Evolutionary conservation across 306 rosid species (phyloP).

Genomic region (Lablab purpureus): DNA sequence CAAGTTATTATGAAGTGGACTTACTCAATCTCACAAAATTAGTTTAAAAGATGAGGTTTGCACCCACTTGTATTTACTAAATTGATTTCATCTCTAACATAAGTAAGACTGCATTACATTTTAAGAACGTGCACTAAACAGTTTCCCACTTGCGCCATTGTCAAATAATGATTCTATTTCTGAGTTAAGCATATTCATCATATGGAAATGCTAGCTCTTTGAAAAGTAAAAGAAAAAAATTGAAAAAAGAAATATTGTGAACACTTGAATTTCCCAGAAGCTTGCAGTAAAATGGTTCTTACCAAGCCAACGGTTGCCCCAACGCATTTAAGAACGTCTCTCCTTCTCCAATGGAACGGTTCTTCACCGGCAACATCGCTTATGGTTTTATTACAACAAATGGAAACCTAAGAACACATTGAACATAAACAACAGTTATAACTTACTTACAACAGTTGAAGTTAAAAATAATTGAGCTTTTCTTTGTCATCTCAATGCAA

Average conservation of each 20-base stretch:
- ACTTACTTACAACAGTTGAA: background rate
- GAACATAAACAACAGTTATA: background rate
- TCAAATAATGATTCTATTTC: background rate
- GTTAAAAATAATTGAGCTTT: slow-evolving; percentile 10
- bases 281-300: slow-evolving; percentile 48
- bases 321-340: slow-evolving; percentile 69
- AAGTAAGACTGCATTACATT: background rate
- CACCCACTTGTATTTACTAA: too few species aligned
- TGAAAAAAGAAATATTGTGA: background rate
- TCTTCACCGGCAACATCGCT: slow-evolving; percentile 49
- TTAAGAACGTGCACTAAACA: background rate
- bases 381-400: slow-evolving; percentile 63
- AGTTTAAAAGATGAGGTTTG: too few species aligned
- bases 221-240: background rate
- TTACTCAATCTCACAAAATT: too few species aligned
- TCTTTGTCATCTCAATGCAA: background rate
- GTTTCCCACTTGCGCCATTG: background rate
- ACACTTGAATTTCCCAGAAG: background rate
- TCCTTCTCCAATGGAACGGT: slow-evolving; percentile 51
- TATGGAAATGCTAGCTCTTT: background rate
- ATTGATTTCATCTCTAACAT: too few species aligned
- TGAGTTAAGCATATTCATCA: slow-evolving; percentile 14
- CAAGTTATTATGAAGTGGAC: too few species aligned
- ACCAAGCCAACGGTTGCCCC: slow-evolving; percentile 79
- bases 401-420: slow-evolving; percentile 55